Conservation (phyloP, 805 yeast species). For the Spathaspora hagerdaliae region DNA sequence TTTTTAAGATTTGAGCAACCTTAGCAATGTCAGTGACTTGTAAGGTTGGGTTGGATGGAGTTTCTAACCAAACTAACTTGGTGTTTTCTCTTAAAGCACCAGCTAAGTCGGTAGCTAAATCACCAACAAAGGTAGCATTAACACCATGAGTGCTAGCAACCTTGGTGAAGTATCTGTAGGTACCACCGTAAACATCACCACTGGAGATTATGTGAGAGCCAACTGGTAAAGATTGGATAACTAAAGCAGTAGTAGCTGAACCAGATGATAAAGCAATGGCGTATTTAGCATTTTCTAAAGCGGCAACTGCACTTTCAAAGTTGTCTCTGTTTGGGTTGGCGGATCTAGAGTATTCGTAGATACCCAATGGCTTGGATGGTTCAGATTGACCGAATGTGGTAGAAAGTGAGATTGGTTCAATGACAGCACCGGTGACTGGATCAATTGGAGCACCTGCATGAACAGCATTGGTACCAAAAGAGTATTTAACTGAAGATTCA, state of each 20-base stretch:
- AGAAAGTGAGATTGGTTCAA: constrained; percentile 76
- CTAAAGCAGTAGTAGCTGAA: constrained; percentile 75
- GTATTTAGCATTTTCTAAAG: constrained; percentile 70
- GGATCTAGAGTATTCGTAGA: constrained; percentile 79
- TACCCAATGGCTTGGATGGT: constrained; percentile 75
- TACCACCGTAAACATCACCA: constrained; percentile 89
- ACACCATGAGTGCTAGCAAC: constrained; percentile 82
- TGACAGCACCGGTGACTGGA: constrained; percentile 78
- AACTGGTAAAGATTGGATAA: constrained; percentile 68
- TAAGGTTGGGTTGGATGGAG: constrained; percentile 87
- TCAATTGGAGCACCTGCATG: constrained; percentile 78
- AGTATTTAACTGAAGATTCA: constrained; percentile 27
- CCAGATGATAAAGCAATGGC: constrained; percentile 84
- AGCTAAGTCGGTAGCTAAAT: constrained; percentile 58
- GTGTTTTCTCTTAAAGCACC: constrained; percentile 57
- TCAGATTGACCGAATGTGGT: constrained; percentile 81
- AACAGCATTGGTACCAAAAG: constrained; percentile 77
- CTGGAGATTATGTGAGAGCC: constrained; percentile 74
- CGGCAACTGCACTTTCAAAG: constrained; percentile 74
- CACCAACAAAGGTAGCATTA: constrained; percentile 60
- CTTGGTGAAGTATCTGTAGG: constrained; percentile 84
- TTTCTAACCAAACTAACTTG: constrained; percentile 79
- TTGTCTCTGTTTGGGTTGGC: constrained; percentile 83
- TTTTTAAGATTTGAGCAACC: constrained; percentile 53
- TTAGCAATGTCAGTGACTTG: constrained; percentile 69